These are phyloP conservation scores for Vanrija pseudolonga DNA, from an alignment of 1,284 basidiomycete genomes.

Conservation along the genomic window DNA sequence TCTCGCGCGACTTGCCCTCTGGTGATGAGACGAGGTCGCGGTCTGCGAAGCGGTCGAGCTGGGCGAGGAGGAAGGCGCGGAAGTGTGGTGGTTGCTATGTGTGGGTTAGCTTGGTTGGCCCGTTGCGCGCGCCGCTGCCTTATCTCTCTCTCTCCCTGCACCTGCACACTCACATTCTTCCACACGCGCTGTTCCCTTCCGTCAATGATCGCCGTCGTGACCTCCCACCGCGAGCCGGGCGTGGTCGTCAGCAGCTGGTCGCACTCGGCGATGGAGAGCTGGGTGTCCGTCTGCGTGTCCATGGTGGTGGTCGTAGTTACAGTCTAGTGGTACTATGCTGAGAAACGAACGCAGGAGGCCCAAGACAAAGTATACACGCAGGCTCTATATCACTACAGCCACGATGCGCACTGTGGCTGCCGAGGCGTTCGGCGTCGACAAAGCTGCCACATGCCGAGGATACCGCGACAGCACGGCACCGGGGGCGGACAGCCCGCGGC, in stretches of 20 bases:
- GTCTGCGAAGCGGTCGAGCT: conserved; percentile 19
- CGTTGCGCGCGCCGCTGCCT: background rate
- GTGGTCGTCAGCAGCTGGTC: conserved; percentile 23
- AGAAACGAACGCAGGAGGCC: no score
- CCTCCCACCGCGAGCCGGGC: conserved; percentile 34
- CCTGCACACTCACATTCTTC: conserved; percentile 38
- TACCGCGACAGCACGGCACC: no score
- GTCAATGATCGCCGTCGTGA: conserved; percentile 25
- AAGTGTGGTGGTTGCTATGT: background rate
- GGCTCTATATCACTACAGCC: no score
- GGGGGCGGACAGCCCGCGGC: no score
- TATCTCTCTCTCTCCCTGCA: background rate
- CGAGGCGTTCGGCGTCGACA: no score
- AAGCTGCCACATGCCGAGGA: no score
- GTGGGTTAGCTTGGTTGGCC: background rate
- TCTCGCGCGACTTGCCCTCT: conserved; percentile 5
- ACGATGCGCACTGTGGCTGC: no score
- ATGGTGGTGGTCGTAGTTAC: no score
- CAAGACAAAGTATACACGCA: no score
- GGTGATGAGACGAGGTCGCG: conserved; percentile 37
- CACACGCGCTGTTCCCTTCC: conserved; percentile 28
- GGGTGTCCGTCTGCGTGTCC: no score
- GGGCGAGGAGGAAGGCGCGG: conserved; percentile 6
- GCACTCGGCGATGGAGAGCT: no score
- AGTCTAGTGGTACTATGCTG: no score